Conservation (phyloP, 257 asterid genomes). For the Schizonepeta tenuifolia region DNA sequence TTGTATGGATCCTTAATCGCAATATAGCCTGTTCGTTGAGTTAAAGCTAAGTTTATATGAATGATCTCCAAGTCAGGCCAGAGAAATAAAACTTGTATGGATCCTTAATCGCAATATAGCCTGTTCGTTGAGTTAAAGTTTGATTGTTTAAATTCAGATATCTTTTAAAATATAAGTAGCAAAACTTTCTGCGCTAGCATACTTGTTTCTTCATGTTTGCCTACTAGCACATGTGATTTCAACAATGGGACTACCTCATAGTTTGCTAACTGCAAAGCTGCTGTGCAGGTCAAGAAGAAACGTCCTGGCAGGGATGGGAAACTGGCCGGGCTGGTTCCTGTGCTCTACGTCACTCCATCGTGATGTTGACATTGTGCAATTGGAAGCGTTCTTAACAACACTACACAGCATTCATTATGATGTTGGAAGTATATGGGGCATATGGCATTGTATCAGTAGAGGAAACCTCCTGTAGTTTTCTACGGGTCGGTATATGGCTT, state of each 20-base stretch:
- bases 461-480: constrained; percentile 14
- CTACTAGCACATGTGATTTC: background rate
- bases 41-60: too few relatives aligned
- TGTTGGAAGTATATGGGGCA: constrained; percentile 22
- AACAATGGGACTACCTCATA: background rate
- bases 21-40: background rate
- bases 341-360: constrained; percentile 86
- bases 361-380: constrained; percentile 35
- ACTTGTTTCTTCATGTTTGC: background rate
- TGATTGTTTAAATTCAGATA: background rate
- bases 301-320: constrained; percentile 98
- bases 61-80: background rate
- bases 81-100: background rate
- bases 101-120: background rate
- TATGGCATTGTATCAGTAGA: constrained; percentile 10
- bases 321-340: constrained; percentile 97
- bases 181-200: background rate
- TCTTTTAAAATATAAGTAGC: background rate
- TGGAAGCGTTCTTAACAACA: background rate
- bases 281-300: constrained; percentile 88
- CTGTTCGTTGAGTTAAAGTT: background rate
- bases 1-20: background rate
- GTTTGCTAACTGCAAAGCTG: constrained; percentile 24
- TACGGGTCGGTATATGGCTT: constrained; percentile 1
- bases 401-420: background rate